Conservation (phyloP, 371 early-diverging fungal genomes). For the Mucor piriformis region DNA sequence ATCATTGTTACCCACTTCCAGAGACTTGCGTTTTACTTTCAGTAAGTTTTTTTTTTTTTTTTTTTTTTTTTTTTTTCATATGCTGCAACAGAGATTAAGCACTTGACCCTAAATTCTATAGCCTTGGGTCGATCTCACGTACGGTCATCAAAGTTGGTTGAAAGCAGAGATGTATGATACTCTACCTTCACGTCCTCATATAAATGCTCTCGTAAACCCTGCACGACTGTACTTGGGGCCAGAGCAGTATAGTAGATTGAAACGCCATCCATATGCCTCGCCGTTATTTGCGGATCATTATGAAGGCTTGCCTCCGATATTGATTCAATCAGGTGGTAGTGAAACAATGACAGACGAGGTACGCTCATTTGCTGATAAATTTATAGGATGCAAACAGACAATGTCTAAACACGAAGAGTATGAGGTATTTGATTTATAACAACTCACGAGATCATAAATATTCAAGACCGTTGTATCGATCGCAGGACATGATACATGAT, state of each 20-base stretch:
- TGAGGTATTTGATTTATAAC: slow-evolving; percentile 9
- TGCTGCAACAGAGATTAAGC: background rate
- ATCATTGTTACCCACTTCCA: slow-evolving; percentile 42
- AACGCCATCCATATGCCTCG: slow-evolving; percentile 22
- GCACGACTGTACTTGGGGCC: slow-evolving; percentile 28
- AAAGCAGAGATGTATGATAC: slow-evolving; percentile 5
- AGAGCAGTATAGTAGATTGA: slow-evolving; percentile 4
- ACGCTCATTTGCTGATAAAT: slow-evolving; percentile 1
- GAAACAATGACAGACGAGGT: slow-evolving; percentile 56
- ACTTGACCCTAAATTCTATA: background rate
- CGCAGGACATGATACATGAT: slow-evolving; percentile 47
- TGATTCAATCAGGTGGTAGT: slow-evolving; percentile 54
- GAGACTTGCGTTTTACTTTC: slow-evolving; percentile 22
- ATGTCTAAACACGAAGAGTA: slow-evolving; percentile 20
- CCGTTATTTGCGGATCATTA: slow-evolving; percentile 23
- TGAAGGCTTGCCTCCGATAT: slow-evolving; percentile 40
- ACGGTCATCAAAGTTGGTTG: slow-evolving; percentile 17
- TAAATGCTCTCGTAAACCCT: slow-evolving; percentile 7
- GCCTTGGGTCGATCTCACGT: slow-evolving; percentile 27
- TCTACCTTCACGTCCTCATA: slow-evolving; percentile 19
- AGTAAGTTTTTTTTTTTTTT: slow-evolving; percentile 10
- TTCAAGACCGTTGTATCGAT: background rate
- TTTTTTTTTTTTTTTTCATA: background rate
- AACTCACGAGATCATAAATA: background rate
- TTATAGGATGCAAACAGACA: slow-evolving; percentile 4